Base-by-base conservation (phyloP, 305 asterid species). In the Ajuga reptans region DNA sequence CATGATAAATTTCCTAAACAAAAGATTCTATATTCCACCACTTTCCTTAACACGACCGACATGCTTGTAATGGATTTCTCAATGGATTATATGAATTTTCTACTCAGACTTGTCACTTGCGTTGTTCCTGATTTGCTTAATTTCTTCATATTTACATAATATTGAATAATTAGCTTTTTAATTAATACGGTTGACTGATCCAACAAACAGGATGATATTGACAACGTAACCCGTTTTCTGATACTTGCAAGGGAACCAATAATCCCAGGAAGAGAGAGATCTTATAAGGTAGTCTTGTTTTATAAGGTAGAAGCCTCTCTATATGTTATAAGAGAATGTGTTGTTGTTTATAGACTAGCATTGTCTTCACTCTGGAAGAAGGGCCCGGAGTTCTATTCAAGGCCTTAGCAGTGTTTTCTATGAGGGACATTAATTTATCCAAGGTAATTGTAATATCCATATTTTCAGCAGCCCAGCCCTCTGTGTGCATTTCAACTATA, bases 161-260 rank as follows among this genome's bases (percentile, higher is more conserved):
- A 9, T 42, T 37, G 27, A 21, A 21, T 21, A 21, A 21, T 21
- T 21, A 21, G 41, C 14, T 34, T 16, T 58, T 66, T 72, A 64
- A 65, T 66, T 68, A 78, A 56, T 67, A 70, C 70, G 41, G 52
- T 74, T 72, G 51, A 17, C 36, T 76, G 60, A 46, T 75, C 68
- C 71, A 27, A 39, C 71, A 59, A 69, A 80, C 95, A 90, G 97
- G 96, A 90, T 54, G 79, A 84, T 53, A 66, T 77, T 27, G 83
- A 81, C 74, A 90, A 85, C 75, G 69, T 90, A 14, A 88, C 96
- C 71, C 86, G 96, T 49, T 90, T 80, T 79, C 82, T 90, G 72
- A 84, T 88, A 77, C 95, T 90, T 68, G 90, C 95, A 36, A 86
- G 97, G 80, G 96, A 90, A 81, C 97, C 96, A 76, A 73, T 85